phyloP scores from a whole-genome alignment of 371 early-diverging fungal species.

The Batkoa obscura region DNA sequence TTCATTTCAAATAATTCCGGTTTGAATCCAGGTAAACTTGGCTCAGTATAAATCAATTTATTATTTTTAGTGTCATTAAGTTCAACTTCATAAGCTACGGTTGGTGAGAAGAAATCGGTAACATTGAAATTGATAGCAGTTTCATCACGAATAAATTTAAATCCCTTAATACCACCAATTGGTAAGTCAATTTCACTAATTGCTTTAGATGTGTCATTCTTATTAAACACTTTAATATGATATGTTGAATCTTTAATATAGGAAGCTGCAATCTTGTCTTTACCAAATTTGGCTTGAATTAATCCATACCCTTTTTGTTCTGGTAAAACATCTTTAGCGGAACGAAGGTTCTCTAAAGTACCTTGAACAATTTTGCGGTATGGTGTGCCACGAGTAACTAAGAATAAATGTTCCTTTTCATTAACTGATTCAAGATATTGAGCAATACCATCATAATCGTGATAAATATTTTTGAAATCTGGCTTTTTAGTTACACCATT shows the following conservation, averaged over 20 bases:
- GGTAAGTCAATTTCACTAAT: no score
- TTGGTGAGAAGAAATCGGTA: not conserved
- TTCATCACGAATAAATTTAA: no score
- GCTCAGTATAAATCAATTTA: not conserved
- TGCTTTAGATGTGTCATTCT: not conserved
- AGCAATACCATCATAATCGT: not conserved
- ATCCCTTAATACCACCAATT: no score
- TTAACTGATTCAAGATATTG: not conserved
- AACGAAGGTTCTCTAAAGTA: not conserved
- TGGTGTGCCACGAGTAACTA: not conserved
- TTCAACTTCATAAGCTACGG: not conserved
- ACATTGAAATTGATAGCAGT: not conserved
- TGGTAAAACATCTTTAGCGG: not conserved
- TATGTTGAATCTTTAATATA: not conserved
- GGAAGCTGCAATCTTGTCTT: not conserved
- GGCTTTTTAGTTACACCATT: slow-evolving; percentile 17
- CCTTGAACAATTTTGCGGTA: not conserved
- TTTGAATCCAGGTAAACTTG: slow-evolving; percentile 20
- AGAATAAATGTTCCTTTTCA: not conserved
- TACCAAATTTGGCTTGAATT: not conserved
- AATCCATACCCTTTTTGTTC: not conserved
- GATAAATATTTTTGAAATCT: not conserved
- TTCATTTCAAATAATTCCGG: slow-evolving; percentile 20
- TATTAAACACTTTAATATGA: not conserved
- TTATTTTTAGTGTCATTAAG: not conserved